These are phyloP conservation scores for Papiliotrema flavescens DNA, from an alignment of 1,284 basidiomycete genomes.

Conservation along the genomic window DNA sequence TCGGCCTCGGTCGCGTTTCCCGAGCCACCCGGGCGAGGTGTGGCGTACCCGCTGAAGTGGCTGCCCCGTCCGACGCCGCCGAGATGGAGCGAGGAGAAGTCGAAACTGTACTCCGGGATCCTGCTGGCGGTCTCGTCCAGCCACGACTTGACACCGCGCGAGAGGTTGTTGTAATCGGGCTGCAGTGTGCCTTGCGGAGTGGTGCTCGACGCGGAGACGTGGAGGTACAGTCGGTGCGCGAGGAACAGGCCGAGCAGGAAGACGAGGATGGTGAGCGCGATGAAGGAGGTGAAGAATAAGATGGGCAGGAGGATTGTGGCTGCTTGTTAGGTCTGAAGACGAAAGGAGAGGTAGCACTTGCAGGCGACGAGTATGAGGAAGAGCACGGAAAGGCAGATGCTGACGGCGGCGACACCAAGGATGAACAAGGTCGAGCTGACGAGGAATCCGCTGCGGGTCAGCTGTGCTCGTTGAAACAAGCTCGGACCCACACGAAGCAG, in stretches of 20 bases:
- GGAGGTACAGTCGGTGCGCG: conserved; percentile 37
- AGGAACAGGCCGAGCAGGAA: conserved; percentile 39
- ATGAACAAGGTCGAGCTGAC: conserved; percentile 18
- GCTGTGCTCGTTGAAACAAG: not conserved
- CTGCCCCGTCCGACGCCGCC: not conserved
- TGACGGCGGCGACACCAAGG: conserved; percentile 18
- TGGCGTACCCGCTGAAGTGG: not conserved
- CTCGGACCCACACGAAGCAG: conserved; percentile 25
- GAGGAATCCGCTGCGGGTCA: conserved; percentile 24
- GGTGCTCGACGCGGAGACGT: conserved; percentile 14
- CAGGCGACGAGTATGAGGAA: conserved; percentile 21
- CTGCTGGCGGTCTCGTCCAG: conserved; percentile 28
- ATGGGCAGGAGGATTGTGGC: conserved; percentile 35
- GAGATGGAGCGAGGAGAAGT: conserved; percentile 1
- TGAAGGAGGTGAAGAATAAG: conserved; percentile 30
- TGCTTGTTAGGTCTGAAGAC: conserved; percentile 5
- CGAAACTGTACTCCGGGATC: conserved; percentile 5
- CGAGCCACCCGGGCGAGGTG: no score
- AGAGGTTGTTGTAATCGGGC: conserved; percentile 6
- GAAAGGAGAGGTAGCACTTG: conserved; percentile 7
- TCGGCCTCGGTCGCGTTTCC: no score
- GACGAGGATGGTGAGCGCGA: conserved; percentile 22
- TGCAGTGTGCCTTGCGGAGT: not conserved
- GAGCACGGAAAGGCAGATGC: conserved; percentile 21
- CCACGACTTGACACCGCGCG: conserved; percentile 21